Percentiles rank a stretch among this genome's conserved stretches.
These are phyloP conservation scores for Lasiosphaeria hispida DNA, from an alignment of 495 filamentous ascomycete genomes.

Conservation along the genomic window DNA sequence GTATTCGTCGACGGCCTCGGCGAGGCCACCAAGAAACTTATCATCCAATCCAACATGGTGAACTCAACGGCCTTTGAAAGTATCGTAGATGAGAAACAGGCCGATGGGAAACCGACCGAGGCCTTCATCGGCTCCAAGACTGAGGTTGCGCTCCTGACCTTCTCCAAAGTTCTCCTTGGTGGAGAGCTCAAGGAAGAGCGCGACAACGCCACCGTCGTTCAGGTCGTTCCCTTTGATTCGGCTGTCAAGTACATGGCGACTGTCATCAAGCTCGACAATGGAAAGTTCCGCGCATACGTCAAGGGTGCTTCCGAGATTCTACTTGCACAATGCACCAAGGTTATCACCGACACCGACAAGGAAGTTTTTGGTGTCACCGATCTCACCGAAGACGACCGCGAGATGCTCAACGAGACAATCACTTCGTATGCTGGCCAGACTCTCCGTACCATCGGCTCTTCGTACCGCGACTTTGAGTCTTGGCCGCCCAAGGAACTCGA, in stretches of 20 bases:
- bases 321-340: slow-evolving; percentile 63
- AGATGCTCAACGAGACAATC: slow-evolving; percentile 64
- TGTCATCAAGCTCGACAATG: slow-evolving; percentile 62
- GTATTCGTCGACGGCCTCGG: slow-evolving; percentile 52
- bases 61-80: slow-evolving; percentile 92
- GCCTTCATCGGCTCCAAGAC: slow-evolving; percentile 88
- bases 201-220: slow-evolving; percentile 64
- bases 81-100: slow-evolving; percentile 67
- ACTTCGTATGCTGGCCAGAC: slow-evolving; percentile 77
- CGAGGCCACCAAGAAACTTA: slow-evolving; percentile 55
- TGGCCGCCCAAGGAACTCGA: slow-evolving; percentile 84
- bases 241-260: slow-evolving; percentile 84
- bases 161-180: no score
- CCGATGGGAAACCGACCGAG: no score
- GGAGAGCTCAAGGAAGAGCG: no score
- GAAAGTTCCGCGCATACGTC: slow-evolving; percentile 68
- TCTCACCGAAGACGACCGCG: slow-evolving; percentile 55
- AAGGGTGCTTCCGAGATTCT: slow-evolving; percentile 90
- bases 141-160: slow-evolving; percentile 74
- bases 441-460: slow-evolving; percentile 79
- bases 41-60: slow-evolving; percentile 72
- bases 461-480: slow-evolving; percentile 83
- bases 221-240: slow-evolving; percentile 85
- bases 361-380: slow-evolving; percentile 51
- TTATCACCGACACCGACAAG: slow-evolving; percentile 63